A percentile compares a stretch with the other conserved stretches of the same genome.
phyloP scores from a whole-genome alignment of 805 yeast genomes.

The Cyberlindnera xishuangbannaensis region DNA sequence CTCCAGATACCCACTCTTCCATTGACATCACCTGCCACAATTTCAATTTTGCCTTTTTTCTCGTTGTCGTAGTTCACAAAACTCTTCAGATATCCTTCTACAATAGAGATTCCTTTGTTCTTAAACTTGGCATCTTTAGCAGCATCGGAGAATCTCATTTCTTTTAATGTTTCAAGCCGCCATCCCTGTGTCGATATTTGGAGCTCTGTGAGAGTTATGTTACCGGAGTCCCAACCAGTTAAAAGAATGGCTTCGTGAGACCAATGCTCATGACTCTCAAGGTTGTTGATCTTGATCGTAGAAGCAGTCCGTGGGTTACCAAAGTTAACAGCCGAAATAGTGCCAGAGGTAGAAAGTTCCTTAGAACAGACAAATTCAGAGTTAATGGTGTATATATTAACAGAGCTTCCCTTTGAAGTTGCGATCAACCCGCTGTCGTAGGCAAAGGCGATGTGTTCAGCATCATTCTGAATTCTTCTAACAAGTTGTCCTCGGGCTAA shows the following conservation, averaged over 20 bases:
- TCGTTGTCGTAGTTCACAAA: constrained; percentile 31
- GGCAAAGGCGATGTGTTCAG: constrained; percentile 38
- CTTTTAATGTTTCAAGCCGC: constrained; percentile 20
- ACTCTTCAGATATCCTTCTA: constrained; percentile 30
- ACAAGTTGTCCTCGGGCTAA: constrained; percentile 45
- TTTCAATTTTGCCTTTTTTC: constrained; percentile 33
- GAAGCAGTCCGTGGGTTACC: constrained; percentile 24
- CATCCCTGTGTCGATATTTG: constrained; percentile 19
- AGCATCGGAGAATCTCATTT: constrained; percentile 21
- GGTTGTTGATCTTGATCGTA: constrained; percentile 20
- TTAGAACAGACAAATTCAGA: constrained; percentile 37
- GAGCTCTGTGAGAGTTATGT: constrained; percentile 28
- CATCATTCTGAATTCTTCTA: constrained; percentile 28
- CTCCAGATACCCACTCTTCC: constrained; percentile 50
- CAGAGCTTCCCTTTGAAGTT: constrained; percentile 19
- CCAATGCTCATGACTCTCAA: constrained; percentile 35
- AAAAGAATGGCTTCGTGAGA: constrained; percentile 30
- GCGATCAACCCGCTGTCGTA: constrained; percentile 52
- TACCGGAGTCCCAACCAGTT: constrained; percentile 32
- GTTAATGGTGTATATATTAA: constrained; percentile 46
- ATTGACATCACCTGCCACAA: constrained; percentile 47
- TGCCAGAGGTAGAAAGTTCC: constrained; percentile 7
- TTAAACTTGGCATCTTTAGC: constrained; percentile 11
- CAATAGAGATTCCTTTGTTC: constrained; percentile 24
- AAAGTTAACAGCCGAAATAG: constrained; percentile 26